Evolutionary conservation across 2,329 filamentous ascomycete genomes (phyloP).

Genomic region (Ceratocystis eucalypticola): DNA sequence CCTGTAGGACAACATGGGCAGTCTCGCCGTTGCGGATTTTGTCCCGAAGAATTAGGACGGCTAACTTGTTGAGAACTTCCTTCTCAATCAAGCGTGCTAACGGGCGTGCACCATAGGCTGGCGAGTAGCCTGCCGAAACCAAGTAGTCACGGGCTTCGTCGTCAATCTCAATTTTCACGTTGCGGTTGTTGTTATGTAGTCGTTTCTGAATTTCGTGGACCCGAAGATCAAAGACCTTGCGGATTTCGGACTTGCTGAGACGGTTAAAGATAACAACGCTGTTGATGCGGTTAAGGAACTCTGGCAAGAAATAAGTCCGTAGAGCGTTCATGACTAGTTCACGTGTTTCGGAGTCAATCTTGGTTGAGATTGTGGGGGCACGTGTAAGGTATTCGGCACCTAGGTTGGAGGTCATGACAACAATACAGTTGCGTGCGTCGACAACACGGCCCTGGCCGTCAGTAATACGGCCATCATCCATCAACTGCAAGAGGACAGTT

Average conservation of each 20-base stretch:
- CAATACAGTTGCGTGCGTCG: conserved; percentile 94
- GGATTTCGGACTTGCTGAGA: conserved; percentile 76
- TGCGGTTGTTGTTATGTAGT: conserved; percentile 69
- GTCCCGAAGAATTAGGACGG: conserved; percentile 78
- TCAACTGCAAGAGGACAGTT: conserved; percentile 94
- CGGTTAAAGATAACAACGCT: conserved; percentile 98
- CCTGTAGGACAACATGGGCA: conserved; percentile 64
- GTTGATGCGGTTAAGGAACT: conserved; percentile 97
- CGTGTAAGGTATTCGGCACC: conserved; percentile 87
- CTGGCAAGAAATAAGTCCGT: conserved; percentile 91
- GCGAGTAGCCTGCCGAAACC: conserved; percentile 81
- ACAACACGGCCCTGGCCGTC: conserved; percentile 92
- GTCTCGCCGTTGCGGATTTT: conserved; percentile 73
- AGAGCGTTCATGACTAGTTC: conserved; percentile 86
- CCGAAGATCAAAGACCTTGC: conserved; percentile 87
- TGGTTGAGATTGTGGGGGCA: conserved; percentile 62
- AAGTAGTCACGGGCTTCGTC: conserved; percentile 87
- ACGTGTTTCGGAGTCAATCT: conserved; percentile 69
- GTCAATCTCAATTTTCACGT: conserved; percentile 70
- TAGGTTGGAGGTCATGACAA: conserved; percentile 97
- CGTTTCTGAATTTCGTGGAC: conserved; percentile 82
- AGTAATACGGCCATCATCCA: conserved; percentile 97
- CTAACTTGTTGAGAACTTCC: conserved; percentile 86
- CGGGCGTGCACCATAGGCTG: conserved; percentile 85
- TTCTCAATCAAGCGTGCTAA: conserved; percentile 85